Percentiles rank a stretch among this genome's conserved stretches.
Conservation (phyloP, 495 filamentous ascomycete species). For the Evernia prunastri region DNA sequence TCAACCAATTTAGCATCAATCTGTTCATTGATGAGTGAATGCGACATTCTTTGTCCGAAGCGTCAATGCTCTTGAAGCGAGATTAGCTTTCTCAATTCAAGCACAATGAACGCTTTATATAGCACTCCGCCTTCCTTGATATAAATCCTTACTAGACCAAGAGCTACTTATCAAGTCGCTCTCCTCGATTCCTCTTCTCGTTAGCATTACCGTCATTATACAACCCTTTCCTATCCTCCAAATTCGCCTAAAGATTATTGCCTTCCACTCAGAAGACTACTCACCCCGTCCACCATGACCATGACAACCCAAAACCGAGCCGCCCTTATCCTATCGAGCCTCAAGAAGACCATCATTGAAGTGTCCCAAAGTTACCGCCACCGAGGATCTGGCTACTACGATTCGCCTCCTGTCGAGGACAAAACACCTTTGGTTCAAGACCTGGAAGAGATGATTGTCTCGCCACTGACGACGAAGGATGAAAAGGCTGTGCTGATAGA, state of each 20-base stretch:
- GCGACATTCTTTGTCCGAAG: neutral
- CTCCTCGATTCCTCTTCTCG: neutral
- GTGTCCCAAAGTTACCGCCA: neutral
- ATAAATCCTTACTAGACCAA: neutral
- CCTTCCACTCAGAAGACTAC: too few relatives aligned
- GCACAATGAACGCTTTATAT: neutral
- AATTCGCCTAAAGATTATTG: neutral
- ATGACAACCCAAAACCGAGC: neutral
- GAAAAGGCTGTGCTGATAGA: neutral
- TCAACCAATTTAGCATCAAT: neutral
- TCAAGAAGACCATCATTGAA: neutral
- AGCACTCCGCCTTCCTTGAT: neutral
- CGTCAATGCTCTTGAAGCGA: neutral
- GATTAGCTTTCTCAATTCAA: neutral
- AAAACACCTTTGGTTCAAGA: neutral
- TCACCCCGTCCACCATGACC: neutral
- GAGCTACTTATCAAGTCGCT: neutral
- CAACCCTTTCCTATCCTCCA: neutral
- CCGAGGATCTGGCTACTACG: neutral
- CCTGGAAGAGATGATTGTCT: constrained; percentile 1
- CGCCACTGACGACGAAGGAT: neutral
- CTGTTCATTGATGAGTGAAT: neutral
- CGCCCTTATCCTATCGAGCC: neutral
- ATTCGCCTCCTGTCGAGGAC: neutral
- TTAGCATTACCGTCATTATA: neutral